Percentiles rank a stretch among this genome's conserved stretches.
These are phyloP conservation scores for Citeromyces siamensis DNA, from an alignment of 1,139 yeast genomes.

Conservation along the genomic window DNA sequence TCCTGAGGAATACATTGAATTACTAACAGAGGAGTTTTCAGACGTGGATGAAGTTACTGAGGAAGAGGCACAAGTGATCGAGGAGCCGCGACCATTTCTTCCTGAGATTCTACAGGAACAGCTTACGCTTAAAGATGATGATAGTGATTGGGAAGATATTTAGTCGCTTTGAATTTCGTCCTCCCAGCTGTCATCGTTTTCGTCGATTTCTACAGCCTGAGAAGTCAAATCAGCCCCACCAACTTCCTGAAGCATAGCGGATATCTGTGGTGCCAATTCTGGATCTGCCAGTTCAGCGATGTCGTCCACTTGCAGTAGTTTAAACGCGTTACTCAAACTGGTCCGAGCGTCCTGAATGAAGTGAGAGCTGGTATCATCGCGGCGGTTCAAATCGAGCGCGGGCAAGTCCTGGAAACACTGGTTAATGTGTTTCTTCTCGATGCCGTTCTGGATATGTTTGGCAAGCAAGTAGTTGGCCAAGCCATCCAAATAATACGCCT, in stretches of 20 bases:
- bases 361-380: slow-evolving; percentile 15
- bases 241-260: slow-evolving; percentile 33
- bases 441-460: slow-evolving; percentile 23
- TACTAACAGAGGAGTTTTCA: slow-evolving; percentile 18
- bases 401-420: slow-evolving; percentile 31
- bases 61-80: slow-evolving; percentile 19
- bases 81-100: slow-evolving; percentile 33
- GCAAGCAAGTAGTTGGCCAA: slow-evolving; percentile 55
- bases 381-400: slow-evolving; percentile 20
- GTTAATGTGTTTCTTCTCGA: slow-evolving; percentile 13
- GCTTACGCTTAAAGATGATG: slow-evolving; percentile 13
- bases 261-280: slow-evolving; percentile 42
- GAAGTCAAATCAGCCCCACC: slow-evolving; percentile 37
- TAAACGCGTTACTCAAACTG: slow-evolving; percentile 45
- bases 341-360: slow-evolving; percentile 32
- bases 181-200: slow-evolving; percentile 25
- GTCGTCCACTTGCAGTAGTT: slow-evolving; percentile 27
- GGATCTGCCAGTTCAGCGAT: slow-evolving; percentile 37
- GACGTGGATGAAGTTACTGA: slow-evolving; percentile 13
- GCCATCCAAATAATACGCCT: slow-evolving; percentile 72
- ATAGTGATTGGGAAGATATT: slow-evolving; percentile 25
- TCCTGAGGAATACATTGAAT: slow-evolving; percentile 46
- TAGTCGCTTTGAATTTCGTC: slow-evolving; percentile 18
- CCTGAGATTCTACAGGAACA: slow-evolving; percentile 27
- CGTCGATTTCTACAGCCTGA: neutral